phyloP scores from a whole-genome alignment of 2,329 filamentous ascomycete species.

The Peltaster fructicola region DNA sequence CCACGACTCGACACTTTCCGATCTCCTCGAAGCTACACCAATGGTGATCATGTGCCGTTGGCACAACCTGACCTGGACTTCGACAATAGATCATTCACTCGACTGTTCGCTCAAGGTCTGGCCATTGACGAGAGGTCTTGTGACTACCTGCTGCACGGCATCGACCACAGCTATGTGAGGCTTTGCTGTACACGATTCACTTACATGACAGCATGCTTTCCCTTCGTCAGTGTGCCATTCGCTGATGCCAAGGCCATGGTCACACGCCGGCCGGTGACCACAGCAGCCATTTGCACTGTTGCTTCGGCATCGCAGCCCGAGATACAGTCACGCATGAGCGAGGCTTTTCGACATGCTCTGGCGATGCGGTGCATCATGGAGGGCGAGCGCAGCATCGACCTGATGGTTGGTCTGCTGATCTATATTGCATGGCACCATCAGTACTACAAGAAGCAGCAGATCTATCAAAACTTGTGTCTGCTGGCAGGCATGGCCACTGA shows the following conservation, averaged over 20 bases:
- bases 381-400: constrained; percentile 11
- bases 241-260: constrained; percentile 8
- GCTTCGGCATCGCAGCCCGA: constrained; percentile 8
- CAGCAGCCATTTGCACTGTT: constrained; percentile 12
- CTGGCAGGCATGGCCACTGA: constrained; percentile 13
- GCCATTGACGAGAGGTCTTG: constrained; percentile 5
- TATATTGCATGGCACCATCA: constrained; percentile 13
- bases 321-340: constrained; percentile 8
- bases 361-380: constrained; percentile 11
- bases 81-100: constrained; percentile 10
- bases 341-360: constrained; percentile 12
- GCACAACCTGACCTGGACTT: constrained; percentile 9
- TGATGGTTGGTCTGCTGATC: constrained; percentile 11
- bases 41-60: no score
- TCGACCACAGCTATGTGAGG: constrained; percentile 13
- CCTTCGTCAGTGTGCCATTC: constrained; percentile 10
- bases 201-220: constrained; percentile 9
- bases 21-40: constrained; percentile 1
- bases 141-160: constrained; percentile 9
- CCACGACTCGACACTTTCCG: constrained; percentile 1
- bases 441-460: constrained; percentile 10
- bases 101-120: constrained; percentile 9
- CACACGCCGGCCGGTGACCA: constrained; percentile 8
- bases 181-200: constrained; percentile 10
- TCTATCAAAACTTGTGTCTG: constrained; percentile 11